Percentiles rank a stretch among this genome's conserved stretches.
Evolutionary conservation across 495 filamentous ascomycete genomes (phyloP).

Genomic region (Daldinia concentrica): DNA sequence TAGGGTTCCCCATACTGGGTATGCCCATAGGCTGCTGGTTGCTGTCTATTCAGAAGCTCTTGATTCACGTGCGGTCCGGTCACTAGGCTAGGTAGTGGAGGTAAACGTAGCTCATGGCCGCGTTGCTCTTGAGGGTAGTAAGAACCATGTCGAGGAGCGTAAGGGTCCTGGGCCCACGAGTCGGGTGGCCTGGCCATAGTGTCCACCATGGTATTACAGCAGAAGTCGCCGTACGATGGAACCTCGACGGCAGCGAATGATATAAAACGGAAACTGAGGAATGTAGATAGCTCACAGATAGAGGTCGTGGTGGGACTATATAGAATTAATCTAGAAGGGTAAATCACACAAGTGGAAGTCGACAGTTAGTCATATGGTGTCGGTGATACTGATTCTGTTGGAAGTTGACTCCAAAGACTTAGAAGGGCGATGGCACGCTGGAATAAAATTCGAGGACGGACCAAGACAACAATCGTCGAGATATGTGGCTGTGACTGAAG

Average conservation of each 20-base stretch:
- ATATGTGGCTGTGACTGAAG: slow-evolving; percentile 22
- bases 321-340: slow-evolving; percentile 24
- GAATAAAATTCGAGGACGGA: slow-evolving; percentile 20
- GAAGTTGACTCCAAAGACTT: slow-evolving; percentile 16
- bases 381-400: slow-evolving; percentile 26
- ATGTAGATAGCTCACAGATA: slow-evolving; percentile 14
- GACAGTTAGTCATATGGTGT: slow-evolving; percentile 23
- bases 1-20: slow-evolving; percentile 38
- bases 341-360: slow-evolving; percentile 25
- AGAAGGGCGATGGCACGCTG: slow-evolving; percentile 8
- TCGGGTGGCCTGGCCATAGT: slow-evolving; percentile 59
- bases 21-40: slow-evolving; percentile 30
- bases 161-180: slow-evolving; percentile 52
- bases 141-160: slow-evolving; percentile 49
- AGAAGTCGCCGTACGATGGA: slow-evolving; percentile 51
- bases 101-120: slow-evolving; percentile 42
- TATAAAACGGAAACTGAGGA: slow-evolving; percentile 24
- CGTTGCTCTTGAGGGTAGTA: slow-evolving; percentile 54
- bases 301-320: slow-evolving; percentile 38
- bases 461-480: slow-evolving; percentile 36
- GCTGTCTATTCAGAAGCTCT: slow-evolving; percentile 33
- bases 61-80: slow-evolving; percentile 35
- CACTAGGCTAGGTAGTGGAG: slow-evolving; percentile 43
- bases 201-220: slow-evolving; percentile 56
- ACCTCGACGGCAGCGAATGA: slow-evolving; percentile 51